phyloP scores from a whole-genome alignment of 2,329 filamentous ascomycete genomes.

The Sporothrix inflata region DNA sequence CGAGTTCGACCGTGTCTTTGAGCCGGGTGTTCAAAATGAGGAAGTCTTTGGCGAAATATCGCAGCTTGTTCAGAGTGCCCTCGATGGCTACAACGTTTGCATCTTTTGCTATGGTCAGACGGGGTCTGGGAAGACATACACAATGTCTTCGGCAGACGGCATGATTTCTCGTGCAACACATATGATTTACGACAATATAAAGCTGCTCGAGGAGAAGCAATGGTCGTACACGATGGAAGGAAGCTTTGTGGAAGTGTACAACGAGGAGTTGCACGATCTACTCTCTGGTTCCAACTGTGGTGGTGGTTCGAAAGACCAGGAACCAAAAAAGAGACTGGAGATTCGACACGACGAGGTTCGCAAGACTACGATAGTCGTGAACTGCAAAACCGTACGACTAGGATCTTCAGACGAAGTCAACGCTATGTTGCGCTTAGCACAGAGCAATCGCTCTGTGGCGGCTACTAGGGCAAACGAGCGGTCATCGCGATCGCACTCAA shows the following conservation, averaged over 20 bases:
- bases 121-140: slow-evolving; percentile 93
- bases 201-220: slow-evolving; percentile 81
- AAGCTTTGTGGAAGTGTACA: slow-evolving; percentile 96
- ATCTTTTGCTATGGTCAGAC: slow-evolving; percentile 99
- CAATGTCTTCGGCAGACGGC: slow-evolving; percentile 88
- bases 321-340: slow-evolving; percentile 82
- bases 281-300: slow-evolving; percentile 53
- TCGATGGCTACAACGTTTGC: slow-evolving; percentile 98
- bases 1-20: slow-evolving; percentile 91
- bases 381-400: slow-evolving; percentile 75
- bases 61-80: slow-evolving; percentile 91
- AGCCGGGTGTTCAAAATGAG: slow-evolving; percentile 73
- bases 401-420: slow-evolving; percentile 81
- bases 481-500: slow-evolving; percentile 90
- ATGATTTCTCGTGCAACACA: slow-evolving; percentile 94
- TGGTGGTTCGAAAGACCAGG: slow-evolving; percentile 57
- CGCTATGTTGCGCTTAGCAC: slow-evolving; percentile 76
- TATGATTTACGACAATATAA: slow-evolving; percentile 90
- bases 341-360: slow-evolving; percentile 83
- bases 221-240: slow-evolving; percentile 96
- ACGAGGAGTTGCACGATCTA: slow-evolving; percentile 92
- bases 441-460: slow-evolving; percentile 86
- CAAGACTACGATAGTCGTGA: slow-evolving; percentile 80
- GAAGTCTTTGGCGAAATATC: slow-evolving; percentile 96
- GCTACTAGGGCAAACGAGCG: slow-evolving; percentile 97